phyloP scores from a whole-genome alignment of 2,329 filamentous ascomycete genomes.

The Apiospora phragmitis region DNA sequence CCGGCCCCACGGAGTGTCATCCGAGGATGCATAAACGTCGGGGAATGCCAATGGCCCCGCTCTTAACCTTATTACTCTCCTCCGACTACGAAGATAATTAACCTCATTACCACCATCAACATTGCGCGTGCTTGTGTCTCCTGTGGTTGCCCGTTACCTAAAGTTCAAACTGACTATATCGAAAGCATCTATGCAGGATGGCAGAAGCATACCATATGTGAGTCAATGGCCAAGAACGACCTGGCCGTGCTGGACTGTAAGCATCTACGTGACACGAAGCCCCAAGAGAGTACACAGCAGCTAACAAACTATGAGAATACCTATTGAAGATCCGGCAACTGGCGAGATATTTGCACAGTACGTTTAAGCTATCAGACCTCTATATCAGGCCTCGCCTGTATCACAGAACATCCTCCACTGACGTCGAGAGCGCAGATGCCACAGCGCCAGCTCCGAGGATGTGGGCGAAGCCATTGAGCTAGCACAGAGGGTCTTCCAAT shows the following conservation, averaged over 20 bases:
- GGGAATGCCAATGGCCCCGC: not conserved
- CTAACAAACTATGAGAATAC: conserved; percentile 39
- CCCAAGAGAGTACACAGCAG: not conserved
- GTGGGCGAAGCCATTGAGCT: conserved; percentile 41
- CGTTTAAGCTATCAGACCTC: conserved; percentile 21
- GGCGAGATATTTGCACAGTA: conserved; percentile 53
- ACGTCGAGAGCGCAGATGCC: conserved; percentile 38
- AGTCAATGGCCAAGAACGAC: conserved; percentile 41
- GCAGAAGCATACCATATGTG: conserved; percentile 33
- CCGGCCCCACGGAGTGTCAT: not conserved
- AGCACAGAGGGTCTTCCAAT: conserved; percentile 48
- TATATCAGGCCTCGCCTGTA: not conserved
- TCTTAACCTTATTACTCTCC: not conserved
- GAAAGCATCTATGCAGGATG: not conserved
- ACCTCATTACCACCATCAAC: not conserved
- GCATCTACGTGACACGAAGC: conserved; percentile 23
- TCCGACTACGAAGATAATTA: not conserved
- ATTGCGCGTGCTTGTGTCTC: not conserved
- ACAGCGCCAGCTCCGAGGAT: conserved; percentile 46
- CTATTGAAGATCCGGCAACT: conserved; percentile 54
- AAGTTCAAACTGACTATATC: not conserved
- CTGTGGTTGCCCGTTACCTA: not conserved
- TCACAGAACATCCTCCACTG: not conserved
- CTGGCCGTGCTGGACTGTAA: conserved; percentile 47
- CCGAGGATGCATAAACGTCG: not conserved